Evolutionary conservation across 2,329 filamentous ascomycete species (phyloP).

Genomic region (Fusarium albidum): DNA sequence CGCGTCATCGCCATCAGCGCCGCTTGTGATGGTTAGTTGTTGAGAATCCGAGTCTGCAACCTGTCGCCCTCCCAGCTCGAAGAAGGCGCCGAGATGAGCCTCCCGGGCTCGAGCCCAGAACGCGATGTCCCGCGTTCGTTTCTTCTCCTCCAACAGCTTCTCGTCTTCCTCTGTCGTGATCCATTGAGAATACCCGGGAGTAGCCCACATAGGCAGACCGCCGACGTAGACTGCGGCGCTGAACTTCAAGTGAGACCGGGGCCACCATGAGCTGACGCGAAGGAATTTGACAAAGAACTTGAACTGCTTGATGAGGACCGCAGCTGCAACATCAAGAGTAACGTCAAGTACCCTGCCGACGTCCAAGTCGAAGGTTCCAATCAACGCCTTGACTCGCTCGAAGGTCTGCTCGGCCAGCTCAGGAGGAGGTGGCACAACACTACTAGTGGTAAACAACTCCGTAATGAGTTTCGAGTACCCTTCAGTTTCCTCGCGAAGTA

Average conservation of each 20-base stretch:
- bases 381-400: constrained; percentile 90
- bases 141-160: constrained; percentile 61
- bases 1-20: constrained; percentile 50
- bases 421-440: constrained; percentile 74
- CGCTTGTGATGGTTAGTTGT: constrained; percentile 50
- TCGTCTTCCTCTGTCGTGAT: constrained; percentile 74
- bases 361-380: constrained; percentile 96
- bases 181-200: constrained; percentile 74
- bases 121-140: constrained; percentile 70
- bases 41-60: constrained; percentile 67
- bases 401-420: constrained; percentile 86
- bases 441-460: constrained; percentile 90
- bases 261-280: constrained; percentile 96
- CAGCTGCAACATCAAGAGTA: constrained; percentile 92
- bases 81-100: constrained; percentile 83
- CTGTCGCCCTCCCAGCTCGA: constrained; percentile 81
- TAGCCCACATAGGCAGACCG: constrained; percentile 85
- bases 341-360: constrained; percentile 95
- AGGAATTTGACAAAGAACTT: constrained; percentile 95
- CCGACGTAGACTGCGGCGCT: constrained; percentile 58
- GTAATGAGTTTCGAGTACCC: constrained; percentile 97
- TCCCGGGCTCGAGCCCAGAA: constrained; percentile 87
- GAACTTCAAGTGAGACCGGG: constrained; percentile 64
- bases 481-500: constrained; percentile 93
- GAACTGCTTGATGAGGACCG: constrained; percentile 90